Percentiles rank a stretch among this genome's conserved stretches.
phyloP scores from a whole-genome alignment of 345 rosid genomes.

The Moricandia arvensis region DNA sequence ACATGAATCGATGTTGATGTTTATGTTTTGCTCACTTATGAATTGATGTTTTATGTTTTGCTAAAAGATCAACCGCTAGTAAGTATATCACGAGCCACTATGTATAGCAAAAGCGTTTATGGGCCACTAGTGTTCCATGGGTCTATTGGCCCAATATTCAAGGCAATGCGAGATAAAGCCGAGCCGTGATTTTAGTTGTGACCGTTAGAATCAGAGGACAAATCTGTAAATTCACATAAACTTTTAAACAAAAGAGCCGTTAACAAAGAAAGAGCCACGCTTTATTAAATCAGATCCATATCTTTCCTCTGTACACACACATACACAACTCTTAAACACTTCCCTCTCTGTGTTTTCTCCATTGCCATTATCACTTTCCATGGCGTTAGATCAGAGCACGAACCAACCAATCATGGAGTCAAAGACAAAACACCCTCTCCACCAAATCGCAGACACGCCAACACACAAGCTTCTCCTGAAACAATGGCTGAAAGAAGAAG shows the following conservation, averaged over 20 bases:
- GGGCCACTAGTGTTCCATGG: background rate
- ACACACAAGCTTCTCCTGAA: constrained; percentile 91
- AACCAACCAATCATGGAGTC: constrained; percentile 54
- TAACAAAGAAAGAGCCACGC: constrained; percentile 14
- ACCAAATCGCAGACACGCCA: constrained; percentile 85
- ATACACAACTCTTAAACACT: constrained; percentile 3
- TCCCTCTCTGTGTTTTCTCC: constrained; percentile 3
- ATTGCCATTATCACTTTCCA: constrained; percentile 13
- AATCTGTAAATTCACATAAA: background rate
- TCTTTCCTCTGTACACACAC: background rate
- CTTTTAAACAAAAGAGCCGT: constrained; percentile 31
- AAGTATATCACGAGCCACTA: background rate
- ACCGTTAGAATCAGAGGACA: constrained; percentile 28
- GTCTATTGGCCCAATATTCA: background rate
- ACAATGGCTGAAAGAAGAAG: constrained; percentile 96
- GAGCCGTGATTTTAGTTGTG: background rate
- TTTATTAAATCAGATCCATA: constrained; percentile 1
- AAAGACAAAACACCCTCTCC: constrained; percentile 68
- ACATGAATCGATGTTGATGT: too few species aligned
- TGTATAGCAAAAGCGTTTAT: background rate
- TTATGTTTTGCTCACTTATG: background rate
- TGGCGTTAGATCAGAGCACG: constrained; percentile 52
- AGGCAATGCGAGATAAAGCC: background rate
- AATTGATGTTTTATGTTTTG: too few species aligned
- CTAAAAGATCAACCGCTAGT: background rate